Base-by-base conservation (phyloP, 148 eudicot species). In the Mesembryanthemum crystallinum region DNA sequence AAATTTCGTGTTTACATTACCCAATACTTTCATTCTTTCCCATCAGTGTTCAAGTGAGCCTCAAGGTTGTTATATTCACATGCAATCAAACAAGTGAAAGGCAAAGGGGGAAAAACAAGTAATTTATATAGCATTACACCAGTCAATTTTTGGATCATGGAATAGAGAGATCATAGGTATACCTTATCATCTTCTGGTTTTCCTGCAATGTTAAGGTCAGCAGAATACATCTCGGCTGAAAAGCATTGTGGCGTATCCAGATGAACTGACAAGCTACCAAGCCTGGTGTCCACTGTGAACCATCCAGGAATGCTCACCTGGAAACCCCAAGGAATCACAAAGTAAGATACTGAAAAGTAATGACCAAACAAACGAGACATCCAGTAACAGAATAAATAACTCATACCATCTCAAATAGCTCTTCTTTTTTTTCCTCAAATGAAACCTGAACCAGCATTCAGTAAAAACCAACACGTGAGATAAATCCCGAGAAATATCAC, bases 111-210 rank as follows among this genome's bases (percentile, higher is more conserved):
- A n/a, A n/a, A 25, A 32, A 7, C 15, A 20, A 65, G 20, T 66
- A n/a, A n/a, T n/a, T n/a, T n/a, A n/a, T 9, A 21, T 39, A 39
- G 27, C 69, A 66, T 66, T 66, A 66, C 45, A 66, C 1, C 69
- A 35, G 51, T 39, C 69, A 66, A 64, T 33, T 7, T 29, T 18
- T 20, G 68, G n/a, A n/a, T n/a, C 23, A 0, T 20, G 62, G 66
- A 54, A 51, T 52, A 1, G 42, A 60, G 13, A 74, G 18, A 23
- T 32, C 10, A 60, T 13, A 12, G 72, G 28, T 23, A n/a, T 86
- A 92, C 99, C 97, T 95, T 95, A 82, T 95, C 99, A 84, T 95
- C 99, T 79, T 95, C 99, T 43, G 97, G 88, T 84, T 92, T 92
- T 75, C 89, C 97, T 45, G 68, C 14, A 73, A 95, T 95, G 80